Evolutionary conservation across 1,284 basidiomycete genomes (phyloP).

Genomic region (Rhodotorula sp.): DNA sequence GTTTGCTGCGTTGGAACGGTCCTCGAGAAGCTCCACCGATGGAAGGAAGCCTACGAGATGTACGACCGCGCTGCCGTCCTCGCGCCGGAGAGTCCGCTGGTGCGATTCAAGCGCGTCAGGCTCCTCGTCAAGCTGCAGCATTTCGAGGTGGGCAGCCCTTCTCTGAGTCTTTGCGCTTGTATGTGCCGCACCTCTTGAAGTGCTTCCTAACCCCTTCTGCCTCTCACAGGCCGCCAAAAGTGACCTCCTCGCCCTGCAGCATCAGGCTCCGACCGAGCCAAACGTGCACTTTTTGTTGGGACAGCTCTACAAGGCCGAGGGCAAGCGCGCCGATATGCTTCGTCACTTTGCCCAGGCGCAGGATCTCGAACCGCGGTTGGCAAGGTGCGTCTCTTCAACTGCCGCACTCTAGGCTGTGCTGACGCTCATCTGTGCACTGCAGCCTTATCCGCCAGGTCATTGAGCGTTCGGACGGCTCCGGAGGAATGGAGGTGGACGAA

Average conservation of each 20-base stretch:
- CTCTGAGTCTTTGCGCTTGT: neutral
- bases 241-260: constrained; percentile 73
- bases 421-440: neutral
- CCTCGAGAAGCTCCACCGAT: constrained; percentile 72
- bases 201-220: neutral
- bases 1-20: constrained; percentile 50
- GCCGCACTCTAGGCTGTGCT: too few relatives aligned
- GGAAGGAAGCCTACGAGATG: constrained; percentile 66
- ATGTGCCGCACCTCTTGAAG: neutral
- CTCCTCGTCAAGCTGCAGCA: constrained; percentile 76
- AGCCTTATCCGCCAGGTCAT: constrained; percentile 31
- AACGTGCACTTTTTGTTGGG: constrained; percentile 95
- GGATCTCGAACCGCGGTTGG: constrained; percentile 60
- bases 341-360: constrained; percentile 80
- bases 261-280: constrained; percentile 82
- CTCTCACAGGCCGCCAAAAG: constrained; percentile 65
- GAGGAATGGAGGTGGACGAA: constrained; percentile 26
- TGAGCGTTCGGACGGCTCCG: neutral
- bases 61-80: constrained; percentile 74
- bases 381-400: constrained; percentile 45
- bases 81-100: constrained; percentile 78
- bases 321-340: constrained; percentile 72
- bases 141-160: constrained; percentile 64
- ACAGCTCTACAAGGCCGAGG: constrained; percentile 71
- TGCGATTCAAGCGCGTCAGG: constrained; percentile 84